Evolutionary conservation across 768 basidiomycete species (phyloP), one percentile per base, ranked within the genome.

Genomic region (Phanerochaete sordida): DNA sequence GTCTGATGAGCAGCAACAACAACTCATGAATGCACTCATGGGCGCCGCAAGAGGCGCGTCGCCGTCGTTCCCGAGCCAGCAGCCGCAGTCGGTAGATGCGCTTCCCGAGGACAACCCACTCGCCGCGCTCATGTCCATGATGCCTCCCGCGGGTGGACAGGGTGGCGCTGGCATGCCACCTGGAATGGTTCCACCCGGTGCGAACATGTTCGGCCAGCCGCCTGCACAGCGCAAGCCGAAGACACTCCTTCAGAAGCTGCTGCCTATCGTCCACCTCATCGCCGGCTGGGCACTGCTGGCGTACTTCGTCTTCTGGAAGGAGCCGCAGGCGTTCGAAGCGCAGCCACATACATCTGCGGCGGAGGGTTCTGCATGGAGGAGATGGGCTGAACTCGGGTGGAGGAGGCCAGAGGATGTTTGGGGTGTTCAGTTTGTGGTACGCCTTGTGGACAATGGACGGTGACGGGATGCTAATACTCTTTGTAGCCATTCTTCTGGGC

Each of bases 401-500:
- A 72, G 72, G 53, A 76, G 68, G 37, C 70, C 79, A 48, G 71
- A 62, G 19, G 75, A 76, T 31, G 69, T 49, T 64, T 78, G 79
- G 79, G 76, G 77, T 7, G 79, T 90, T 12, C 84, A 85, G 63
- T 65, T 79, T 46, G 77, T 87, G 73, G 88, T 90, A 65, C 62
- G 86, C 76, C 35, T 37, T n/a, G n/a, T 46, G 58, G 54, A 9
- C 57, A 43, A 31, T 19, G 16, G 26, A n/a, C 16, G 11, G 49
- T n/a, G 56, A 33, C 35, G 3, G 23, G 1, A 21, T 16, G 13
- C 11, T 46, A 16, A 19, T 54, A 28, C 62, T 65, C 44, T 60
- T 21, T 37, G 19, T 63, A 92, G 90, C 85, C 89, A 0, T 90
- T 93, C 75, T 90, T 93, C 70, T 91, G 88, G 88, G 86, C 83